Base-by-base conservation (phyloP, 2,329 filamentous ascomycete genomes). In the Waltergamsia citrina region DNA sequence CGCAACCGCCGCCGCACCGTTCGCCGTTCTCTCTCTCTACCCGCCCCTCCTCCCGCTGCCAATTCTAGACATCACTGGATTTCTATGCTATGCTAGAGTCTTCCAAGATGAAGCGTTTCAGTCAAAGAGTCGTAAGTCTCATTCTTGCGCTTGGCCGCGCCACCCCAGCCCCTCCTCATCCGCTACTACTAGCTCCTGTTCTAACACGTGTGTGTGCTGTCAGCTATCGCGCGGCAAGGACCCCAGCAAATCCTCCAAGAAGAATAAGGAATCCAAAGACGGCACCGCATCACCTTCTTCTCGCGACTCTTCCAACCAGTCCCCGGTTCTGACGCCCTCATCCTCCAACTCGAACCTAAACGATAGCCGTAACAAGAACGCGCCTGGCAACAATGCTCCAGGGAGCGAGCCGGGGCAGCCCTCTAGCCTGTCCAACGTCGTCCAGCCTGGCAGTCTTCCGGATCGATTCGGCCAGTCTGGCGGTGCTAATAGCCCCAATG, bases 101-200 rank as follows among this genome's bases (percentile, higher is more conserved):
- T 44, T 62, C 61, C 63, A 83, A 73, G 64, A 95, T 96, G 90
- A 95, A 94, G 71, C 84, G 86, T 60, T 94, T 96, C 65, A 84
- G 87, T 66, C 86, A 94, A 72, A 85, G 85, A 82, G 87, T 95
- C 72, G 87, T 94, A 78, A 73, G 85, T 78, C 29, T n/a, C n/a
- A n/a, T n/a, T n/a, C n/a, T n/a, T n/a, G n/a, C n/a, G n/a, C n/a
- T n/a, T n/a, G n/a, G n/a, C n/a, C n/a, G n/a, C n/a, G n/a, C n/a
- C n/a, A n/a, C n/a, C n/a, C n/a, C n/a, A n/a, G n/a, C n/a, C n/a
- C n/a, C n/a, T n/a, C n/a, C n/a, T n/a, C n/a, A n/a, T n/a, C n/a
- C n/a, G n/a, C n/a, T n/a, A n/a, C n/a, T 15, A 11, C 18, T 15
- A 29, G 27, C 8, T 12, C 19, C 30, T 3, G 19, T 30, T 5